Base-by-base conservation (phyloP, 495 filamentous ascomycete species). In the Acidomyces sp. region DNA sequence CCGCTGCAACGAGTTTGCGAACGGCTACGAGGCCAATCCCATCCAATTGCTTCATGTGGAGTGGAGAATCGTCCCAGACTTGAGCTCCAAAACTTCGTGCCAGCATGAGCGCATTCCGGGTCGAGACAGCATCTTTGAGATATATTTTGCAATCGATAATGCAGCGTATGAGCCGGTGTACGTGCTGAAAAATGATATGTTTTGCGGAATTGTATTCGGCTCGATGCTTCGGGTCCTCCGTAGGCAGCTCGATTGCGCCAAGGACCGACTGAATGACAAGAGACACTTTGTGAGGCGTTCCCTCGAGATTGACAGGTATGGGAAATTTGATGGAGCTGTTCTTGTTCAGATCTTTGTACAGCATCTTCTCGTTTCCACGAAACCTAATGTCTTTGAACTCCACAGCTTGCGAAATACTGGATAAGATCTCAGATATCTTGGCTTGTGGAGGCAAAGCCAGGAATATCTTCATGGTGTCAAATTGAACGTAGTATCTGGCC, bases 401-500 rank as follows among this genome's bases (percentile, higher is more conserved):
- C 15, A 75, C 62, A 2, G 82, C 84, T 58, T 86, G 70, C 15
- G 77, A 72, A 24, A 85, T 52, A 5, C 66, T 67, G 16, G 70
- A 69, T 4, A 90, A 64, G 55, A 92, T 78, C 21, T 83, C 68
- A 23, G 77, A 75, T 17, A 85, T 63, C 4, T 68, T 69, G 1
- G 77, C 70, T 15, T 70, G 70, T 5, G 60, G 55, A 18, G 71
- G 68, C 38, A 97, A 62, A 2, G 63, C 62, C 17, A 94, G 56
- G 2, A 95, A 56, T 1, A 66, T 59, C 51, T 78, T 81, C 86
- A 96, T 96, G 0, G 87, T 94, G 30, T 80, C 70, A 50, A 92
- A 93, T n/a, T 77, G 74, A 2, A 97, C 64, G 63, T 86, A 94
- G 55, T 94, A 95, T 37, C 77, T 77, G 26, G 90, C 84, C 90